Base-by-base conservation (phyloP, 2,329 filamentous ascomycete genomes). In the Rhinocladiella mackenziei region DNA sequence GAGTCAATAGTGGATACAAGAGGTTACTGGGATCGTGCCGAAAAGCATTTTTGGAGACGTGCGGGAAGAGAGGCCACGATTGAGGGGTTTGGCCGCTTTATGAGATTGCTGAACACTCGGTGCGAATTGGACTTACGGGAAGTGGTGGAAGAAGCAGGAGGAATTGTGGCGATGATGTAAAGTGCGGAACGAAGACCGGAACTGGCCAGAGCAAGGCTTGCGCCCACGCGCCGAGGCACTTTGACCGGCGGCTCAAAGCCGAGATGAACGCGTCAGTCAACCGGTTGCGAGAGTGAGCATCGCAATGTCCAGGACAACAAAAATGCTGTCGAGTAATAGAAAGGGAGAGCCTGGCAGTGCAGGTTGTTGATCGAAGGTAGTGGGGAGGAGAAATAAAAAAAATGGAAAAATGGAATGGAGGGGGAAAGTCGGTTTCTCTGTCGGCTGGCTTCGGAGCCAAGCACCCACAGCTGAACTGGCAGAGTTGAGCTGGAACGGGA, bases 31-130 rank as follows among this genome's bases (percentile, higher is more conserved):
- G 31, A 7, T 18, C 31, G n/a, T 33, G 20, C 9, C 6, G 19
- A 15, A 17, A 13, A 39, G 17, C 8, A 22, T 15, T 10, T 30
- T 30, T n/a, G 15, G 28, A 30, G 4, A 30, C 5, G 11, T n/a
- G 5, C n/a, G n/a, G n/a, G n/a, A n/a, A 30, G 11, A 5, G 28
- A 30, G 28, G 11, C 11, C 5, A n/a, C 28, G 28, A 42, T 8
- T 4, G 23, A 29, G 22, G 18, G 34, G 50, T 53, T 53, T 47
- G 43, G 22, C 31, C 50, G 43, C 50, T 50, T 53, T 47, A 53
- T 43, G 26, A 18, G 30, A 50, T 39, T 38, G 39, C 33, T 45
- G 31, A 37, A 48, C 25, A 19, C 31, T 19, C 22, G 19, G 15
- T 23, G 26, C 22, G 23, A 33, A 10, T 32, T n/a, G n/a, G n/a